These are phyloP conservation scores for Dryadomyces sulphureus DNA, from an alignment of 2,329 filamentous ascomycete genomes.

Conservation along the genomic window DNA sequence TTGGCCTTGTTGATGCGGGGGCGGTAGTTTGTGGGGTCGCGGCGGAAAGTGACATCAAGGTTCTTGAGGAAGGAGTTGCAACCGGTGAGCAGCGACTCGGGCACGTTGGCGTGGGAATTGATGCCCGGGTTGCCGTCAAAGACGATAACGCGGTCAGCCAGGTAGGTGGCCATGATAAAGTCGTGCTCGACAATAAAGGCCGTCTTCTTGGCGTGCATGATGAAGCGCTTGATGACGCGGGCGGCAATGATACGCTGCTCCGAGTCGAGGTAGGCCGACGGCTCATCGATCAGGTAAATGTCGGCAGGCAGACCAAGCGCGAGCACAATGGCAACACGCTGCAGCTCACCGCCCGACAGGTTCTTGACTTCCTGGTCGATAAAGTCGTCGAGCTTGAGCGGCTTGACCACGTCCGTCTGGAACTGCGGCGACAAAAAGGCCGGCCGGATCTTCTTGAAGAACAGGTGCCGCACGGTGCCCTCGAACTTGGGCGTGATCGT, in stretches of 20 bases:
- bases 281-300: constrained; percentile 97
- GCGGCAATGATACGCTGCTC: constrained; percentile 97
- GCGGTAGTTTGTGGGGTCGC: constrained; percentile 88
- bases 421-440: constrained; percentile 95
- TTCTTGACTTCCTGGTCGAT: constrained; percentile 99
- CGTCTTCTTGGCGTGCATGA: constrained; percentile 99
- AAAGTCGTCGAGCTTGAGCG: constrained; percentile 97
- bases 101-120: constrained; percentile 72
- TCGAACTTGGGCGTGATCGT: constrained; percentile 98
- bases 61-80: constrained; percentile 97
- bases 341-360: constrained; percentile 96
- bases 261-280: constrained; percentile 92
- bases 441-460: constrained; percentile 99
- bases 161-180: constrained; percentile 66
- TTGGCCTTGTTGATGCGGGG: constrained; percentile 97
- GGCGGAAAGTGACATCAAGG: constrained; percentile 94
- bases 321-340: constrained; percentile 95
- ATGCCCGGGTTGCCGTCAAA: constrained; percentile 91
- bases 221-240: constrained; percentile 98
- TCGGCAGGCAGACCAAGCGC: constrained; percentile 92
- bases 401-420: constrained; percentile 98
- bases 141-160: constrained; percentile 90
- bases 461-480: constrained; percentile 90
- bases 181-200: constrained; percentile 99
- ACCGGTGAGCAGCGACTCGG: constrained; percentile 83